Base-by-base conservation (phyloP, 2,329 filamentous ascomycete genomes). In the Penicillium sp. region DNA sequence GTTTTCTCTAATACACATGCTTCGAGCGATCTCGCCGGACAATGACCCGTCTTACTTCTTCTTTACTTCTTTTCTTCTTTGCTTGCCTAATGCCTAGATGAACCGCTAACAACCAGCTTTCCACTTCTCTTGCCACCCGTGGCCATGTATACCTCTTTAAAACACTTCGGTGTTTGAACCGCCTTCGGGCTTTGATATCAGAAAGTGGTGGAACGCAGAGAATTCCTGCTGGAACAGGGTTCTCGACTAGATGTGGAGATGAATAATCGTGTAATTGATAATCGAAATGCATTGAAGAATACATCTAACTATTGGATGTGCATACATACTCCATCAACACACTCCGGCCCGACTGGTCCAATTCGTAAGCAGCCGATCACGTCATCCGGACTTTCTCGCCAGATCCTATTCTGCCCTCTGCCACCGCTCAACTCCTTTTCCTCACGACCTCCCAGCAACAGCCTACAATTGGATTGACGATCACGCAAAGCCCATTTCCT, bases 301-400 rank as follows among this genome's bases (percentile, higher is more conserved):
- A 20, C 18, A 13, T 13, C 13, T 6, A 10, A 32, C 4, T n/a
- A 32, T 12, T 26, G 24, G 37, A 3, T 20, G 18, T 37, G 17
- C 20, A n/a, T n/a, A n/a, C n/a, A n/a, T n/a, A n/a, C n/a, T n/a
- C n/a, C n/a, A n/a, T n/a, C n/a, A n/a, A n/a, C n/a, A n/a, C n/a
- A n/a, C n/a, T n/a, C n/a, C 9, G 15, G 41, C 52, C 42, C 42
- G 52, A 57, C 48, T 23, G 40, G 42, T 53, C 56, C 46, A 58
- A 64, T 70, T 70, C 59, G 60, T 70, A 69, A 70, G 66, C 67
- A 56, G 36, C 33, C 42, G 52, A 69, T 59, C 67, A 69, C 67
- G 67, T 63, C 66, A 70, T 70, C 49, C 39, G 6, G 17, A 2
- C 36, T 27, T 27, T 9, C 8, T 6, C 26, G 7, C 10, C 10